A percentile compares a stretch with the other conserved stretches of the same genome.
phyloP scores from a whole-genome alignment of 2,329 filamentous ascomycete species.

The Huntiella moniliformis region DNA sequence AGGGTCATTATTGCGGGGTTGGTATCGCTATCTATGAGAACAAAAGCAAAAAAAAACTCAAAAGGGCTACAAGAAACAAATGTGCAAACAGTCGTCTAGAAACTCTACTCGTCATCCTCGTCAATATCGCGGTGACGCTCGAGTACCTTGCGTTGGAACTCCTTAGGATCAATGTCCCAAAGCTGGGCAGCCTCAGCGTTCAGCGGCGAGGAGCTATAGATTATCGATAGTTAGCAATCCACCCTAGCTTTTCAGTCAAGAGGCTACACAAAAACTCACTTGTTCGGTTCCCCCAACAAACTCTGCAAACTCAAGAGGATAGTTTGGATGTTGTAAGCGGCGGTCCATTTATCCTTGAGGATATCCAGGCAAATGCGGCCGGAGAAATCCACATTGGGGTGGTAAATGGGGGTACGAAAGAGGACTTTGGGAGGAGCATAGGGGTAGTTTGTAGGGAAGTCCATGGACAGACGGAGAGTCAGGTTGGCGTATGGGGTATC shows the following conservation, averaged over 20 bases:
- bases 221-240: conserved; percentile 12
- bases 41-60: no score
- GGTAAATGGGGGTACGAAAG: conserved; percentile 98
- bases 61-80: no score
- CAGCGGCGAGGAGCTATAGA: conserved; percentile 62
- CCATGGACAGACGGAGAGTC: conserved; percentile 79
- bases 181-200: conserved; percentile 93
- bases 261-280: conserved; percentile 42
- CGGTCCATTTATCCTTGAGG: conserved; percentile 97
- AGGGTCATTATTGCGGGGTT: no score
- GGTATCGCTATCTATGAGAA: no score
- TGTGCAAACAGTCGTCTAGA: no score
- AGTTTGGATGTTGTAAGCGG: conserved; percentile 89
- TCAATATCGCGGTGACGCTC: conserved; percentile 45
- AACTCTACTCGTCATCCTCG: conserved; percentile 26
- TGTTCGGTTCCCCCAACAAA: conserved; percentile 90
- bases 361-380: conserved; percentile 96
- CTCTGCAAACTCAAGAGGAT: conserved; percentile 88
- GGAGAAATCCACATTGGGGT: conserved; percentile 95
- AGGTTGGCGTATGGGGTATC: conserved; percentile 82
- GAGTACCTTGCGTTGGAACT: conserved; percentile 65
- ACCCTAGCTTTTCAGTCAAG: neutral
- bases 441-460: conserved; percentile 83
- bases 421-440: conserved; percentile 79
- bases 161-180: conserved; percentile 73